Evolutionary conservation across 176 grass and related monocot species (phyloP), one percentile per base, ranked within the genome.

Genomic region (Zoysia pacifica): DNA sequence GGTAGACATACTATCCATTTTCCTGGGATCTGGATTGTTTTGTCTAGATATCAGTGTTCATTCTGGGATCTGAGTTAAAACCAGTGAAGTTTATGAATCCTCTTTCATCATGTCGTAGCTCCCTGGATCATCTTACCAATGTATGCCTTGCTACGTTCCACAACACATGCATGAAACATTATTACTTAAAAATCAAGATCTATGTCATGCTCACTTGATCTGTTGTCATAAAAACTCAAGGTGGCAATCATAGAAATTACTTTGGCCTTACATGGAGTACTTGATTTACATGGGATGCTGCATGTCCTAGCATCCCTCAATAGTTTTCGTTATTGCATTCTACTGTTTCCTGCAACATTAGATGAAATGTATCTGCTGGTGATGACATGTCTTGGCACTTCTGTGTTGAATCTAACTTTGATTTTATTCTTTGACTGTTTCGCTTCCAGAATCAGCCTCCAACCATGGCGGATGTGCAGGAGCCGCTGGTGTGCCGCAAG

Each of bases 381-480:
- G 38, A 43, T 61, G 9, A 65, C 5, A 12, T 70, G 9, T 15
- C 1, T 40, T 75, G 3, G 0, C n/a, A 49, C 18, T 40, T n/a
- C 38, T 67, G 37, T 55, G 19, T n/a, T 14, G 1, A 73, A 12
- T 36, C 28, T 84, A 75, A 80, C 52, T 46, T 37, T 10, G 9
- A 5, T 46, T 2, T 53, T 20, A 15, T 16, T 20, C 36, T 19
- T 69, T 8, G 9, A 18, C 3, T 9, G 1, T 73, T 48, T 1
- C 41, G 0, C 2, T 70, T 79, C 10, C 81, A 80, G 74, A 77
- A 69, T 48, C 53, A 82, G 83, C 72, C 87, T 56, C 53, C 54
- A 80, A 64, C 18, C 89, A 97, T 97, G 94, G 67, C 91, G 42
- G 91, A 94, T 52, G 82, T 94, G 41, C 83, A 85, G 76, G 63